phyloP scores from a whole-genome alignment of 805 yeast species.

The Lipomyces yamadae region DNA sequence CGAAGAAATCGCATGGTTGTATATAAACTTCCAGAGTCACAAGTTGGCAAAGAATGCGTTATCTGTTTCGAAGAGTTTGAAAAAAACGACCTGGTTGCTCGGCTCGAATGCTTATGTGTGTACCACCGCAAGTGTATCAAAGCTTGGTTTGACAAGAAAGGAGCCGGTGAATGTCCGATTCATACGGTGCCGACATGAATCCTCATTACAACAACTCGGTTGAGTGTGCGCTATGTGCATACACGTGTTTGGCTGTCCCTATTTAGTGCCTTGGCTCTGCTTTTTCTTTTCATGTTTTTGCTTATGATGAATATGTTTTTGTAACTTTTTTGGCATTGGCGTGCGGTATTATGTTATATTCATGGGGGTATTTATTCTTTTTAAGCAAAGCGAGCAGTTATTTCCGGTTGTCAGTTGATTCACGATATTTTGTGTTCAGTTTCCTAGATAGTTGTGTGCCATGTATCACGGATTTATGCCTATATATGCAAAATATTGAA shows the following conservation, averaged over 20 bases:
- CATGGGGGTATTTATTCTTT: background rate
- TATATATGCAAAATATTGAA: constrained; percentile 4
- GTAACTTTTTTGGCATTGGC: constrained; percentile 10
- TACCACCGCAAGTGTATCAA: constrained; percentile 91
- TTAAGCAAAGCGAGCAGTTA: constrained; percentile 4
- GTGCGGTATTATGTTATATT: constrained; percentile 6
- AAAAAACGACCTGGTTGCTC: constrained; percentile 87
- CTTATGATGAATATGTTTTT: background rate
- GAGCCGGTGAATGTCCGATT: constrained; percentile 85
- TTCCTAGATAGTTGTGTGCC: background rate
- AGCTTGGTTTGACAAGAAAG: constrained; percentile 87
- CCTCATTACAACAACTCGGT: background rate
- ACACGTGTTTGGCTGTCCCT: background rate
- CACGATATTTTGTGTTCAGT: background rate
- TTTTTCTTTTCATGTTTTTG: constrained; percentile 5
- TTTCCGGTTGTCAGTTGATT: background rate
- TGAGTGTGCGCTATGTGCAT: background rate
- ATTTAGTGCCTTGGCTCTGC: background rate
- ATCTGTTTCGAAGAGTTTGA: constrained; percentile 88
- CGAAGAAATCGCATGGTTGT: constrained; percentile 85
- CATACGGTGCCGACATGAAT: constrained; percentile 56
- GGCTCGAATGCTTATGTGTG: constrained; percentile 92
- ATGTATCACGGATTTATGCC: constrained; percentile 8
- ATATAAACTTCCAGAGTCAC: constrained; percentile 54
- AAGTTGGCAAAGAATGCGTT: constrained; percentile 76